Evolutionary conservation across 2,329 filamentous ascomycete genomes (phyloP), one percentile per base, ranked within the genome.

Genomic region (Phoma sp.): DNA sequence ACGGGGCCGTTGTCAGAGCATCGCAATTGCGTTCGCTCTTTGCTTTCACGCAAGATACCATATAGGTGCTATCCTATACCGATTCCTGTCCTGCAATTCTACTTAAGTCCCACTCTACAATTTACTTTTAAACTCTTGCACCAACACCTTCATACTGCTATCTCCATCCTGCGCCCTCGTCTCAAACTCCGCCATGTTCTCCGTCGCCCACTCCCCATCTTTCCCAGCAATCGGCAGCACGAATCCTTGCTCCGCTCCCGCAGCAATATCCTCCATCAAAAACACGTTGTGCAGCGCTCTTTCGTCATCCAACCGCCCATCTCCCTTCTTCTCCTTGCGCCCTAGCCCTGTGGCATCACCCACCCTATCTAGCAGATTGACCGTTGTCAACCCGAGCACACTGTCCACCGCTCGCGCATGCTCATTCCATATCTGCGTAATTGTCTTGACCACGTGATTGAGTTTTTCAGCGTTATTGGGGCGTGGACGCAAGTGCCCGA

Each of bases 181-280:
- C 56, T 66, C 56, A 59, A 72, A 70, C 30, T 56, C 60, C 1
- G 7, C 21, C 57, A 62, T 54, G 28, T 70, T 60, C 38, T 60
- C 53, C 39, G 54, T 32, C 30, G 60, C 39, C 67, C 68, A 73
- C 43, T 52, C 40, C n/a, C 17, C 56, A 51, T 73, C 69, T 18
- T 53, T 43, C 0, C 64, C 68, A 11, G 64, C 69, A 4, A 57
- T 28, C 0, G 65, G 65, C 14, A 71, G 18, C 11, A 61, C 30
- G 47, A 71, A 64, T 23, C 68, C 69, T 25, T 67, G 57, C 52
- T 71, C 67, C 23, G 59, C 59, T 4, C 65, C 68, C 25, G 61
- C 68, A 9, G 39, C 57, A 25, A 70, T 65, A 55, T 65, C 61
- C 28, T 65, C 64, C 46, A 67, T 59, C 7, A 72, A 29, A 42